A percentile compares a stretch with the other conserved stretches of the same genome.
Conservation (phyloP, 2,329 filamentous ascomycete species). For the Colletotrichum sp. region DNA sequence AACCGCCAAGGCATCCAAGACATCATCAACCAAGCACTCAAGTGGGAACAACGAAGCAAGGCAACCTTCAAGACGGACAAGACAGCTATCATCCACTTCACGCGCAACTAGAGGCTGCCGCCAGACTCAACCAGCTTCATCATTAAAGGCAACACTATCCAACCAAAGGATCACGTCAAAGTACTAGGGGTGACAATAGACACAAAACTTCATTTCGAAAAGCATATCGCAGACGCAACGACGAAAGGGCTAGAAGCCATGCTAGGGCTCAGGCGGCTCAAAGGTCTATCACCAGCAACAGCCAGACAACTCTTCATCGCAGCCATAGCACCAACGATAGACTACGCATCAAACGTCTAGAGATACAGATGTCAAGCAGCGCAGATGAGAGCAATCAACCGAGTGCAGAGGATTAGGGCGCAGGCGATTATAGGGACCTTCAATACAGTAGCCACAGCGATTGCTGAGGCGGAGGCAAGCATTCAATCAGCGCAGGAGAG, state of each 20-base stretch:
- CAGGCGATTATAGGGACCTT: background rate
- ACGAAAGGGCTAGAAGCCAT: conserved; percentile 18
- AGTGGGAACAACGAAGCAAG: conserved; percentile 27
- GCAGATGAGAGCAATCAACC: background rate
- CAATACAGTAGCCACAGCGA: background rate
- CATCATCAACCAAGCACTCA: conserved; percentile 24
- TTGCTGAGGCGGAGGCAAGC: background rate
- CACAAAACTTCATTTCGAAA: conserved; percentile 8
- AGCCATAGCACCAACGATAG: background rate
- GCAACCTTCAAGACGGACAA: conserved; percentile 29
- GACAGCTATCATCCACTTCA: conserved; percentile 28
- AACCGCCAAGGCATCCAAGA: conserved; percentile 24
- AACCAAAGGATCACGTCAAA: background rate
- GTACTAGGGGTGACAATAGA: conserved; percentile 1
- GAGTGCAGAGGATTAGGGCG: background rate
- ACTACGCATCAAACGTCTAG: background rate
- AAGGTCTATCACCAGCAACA: background rate
- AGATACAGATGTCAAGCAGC: background rate
- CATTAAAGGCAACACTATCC: background rate
- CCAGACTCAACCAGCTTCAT: conserved; percentile 19
- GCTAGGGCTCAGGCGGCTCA: conserved; percentile 14
- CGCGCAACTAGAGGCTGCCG: background rate
- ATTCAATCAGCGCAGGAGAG: background rate
- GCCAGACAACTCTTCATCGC: conserved; percentile 1
- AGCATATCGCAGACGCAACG: conserved; percentile 11